These are phyloP conservation scores for Diplogelasinospora grovesii DNA, from an alignment of 495 filamentous ascomycete species.

Conservation along the genomic window DNA sequence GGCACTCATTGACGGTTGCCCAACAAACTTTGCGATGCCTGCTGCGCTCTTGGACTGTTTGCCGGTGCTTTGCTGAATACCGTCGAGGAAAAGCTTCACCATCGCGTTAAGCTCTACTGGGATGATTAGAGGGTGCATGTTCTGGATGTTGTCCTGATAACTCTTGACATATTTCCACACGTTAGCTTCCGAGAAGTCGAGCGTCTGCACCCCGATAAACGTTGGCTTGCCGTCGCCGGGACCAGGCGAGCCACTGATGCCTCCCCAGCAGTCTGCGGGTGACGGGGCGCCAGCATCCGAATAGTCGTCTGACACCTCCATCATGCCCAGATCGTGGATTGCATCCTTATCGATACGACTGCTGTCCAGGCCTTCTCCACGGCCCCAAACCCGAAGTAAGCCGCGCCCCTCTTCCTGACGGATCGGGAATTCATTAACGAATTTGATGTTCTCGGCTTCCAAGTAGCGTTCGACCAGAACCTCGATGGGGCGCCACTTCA, in stretches of 20 bases:
- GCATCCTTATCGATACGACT: constrained; percentile 22
- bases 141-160: constrained; percentile 76
- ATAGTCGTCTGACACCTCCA: constrained; percentile 29
- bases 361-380: constrained; percentile 63
- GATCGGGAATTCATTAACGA: constrained; percentile 60
- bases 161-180: constrained; percentile 59
- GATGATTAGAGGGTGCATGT: constrained; percentile 79
- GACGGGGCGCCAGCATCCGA: constrained; percentile 47
- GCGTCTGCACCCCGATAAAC: constrained; percentile 44
- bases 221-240: constrained; percentile 42
- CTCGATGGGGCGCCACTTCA: constrained; percentile 64
- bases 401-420: constrained; percentile 69
- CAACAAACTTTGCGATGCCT: constrained; percentile 24
- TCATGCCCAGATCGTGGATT: constrained; percentile 21
- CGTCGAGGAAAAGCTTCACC: constrained; percentile 43
- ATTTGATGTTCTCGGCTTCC: constrained; percentile 46
- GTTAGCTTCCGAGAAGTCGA: constrained; percentile 57
- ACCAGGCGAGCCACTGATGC: constrained; percentile 38
- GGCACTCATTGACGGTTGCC: constrained; percentile 2
- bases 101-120: constrained; percentile 42
- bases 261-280: constrained; percentile 41
- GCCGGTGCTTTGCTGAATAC: constrained; percentile 24
- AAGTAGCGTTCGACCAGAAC: constrained; percentile 43
- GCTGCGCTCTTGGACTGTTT: constrained; percentile 13
- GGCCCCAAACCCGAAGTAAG: constrained; percentile 66